Base-by-base conservation (phyloP, 257 asterid genomes). In the Ballota nigra region DNA sequence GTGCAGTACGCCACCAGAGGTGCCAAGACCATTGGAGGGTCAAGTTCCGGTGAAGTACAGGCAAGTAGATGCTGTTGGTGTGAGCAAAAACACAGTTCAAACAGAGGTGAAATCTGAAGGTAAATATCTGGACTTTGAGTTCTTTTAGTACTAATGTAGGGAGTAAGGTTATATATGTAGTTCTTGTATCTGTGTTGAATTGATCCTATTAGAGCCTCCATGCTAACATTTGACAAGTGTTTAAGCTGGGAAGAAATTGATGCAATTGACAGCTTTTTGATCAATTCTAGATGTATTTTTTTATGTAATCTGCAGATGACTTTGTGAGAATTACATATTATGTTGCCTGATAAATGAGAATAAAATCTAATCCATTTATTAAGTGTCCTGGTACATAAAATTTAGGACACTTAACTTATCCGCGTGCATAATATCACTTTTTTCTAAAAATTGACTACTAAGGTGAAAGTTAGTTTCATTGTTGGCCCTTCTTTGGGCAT, bases 41-140 rank as follows among this genome's bases (percentile, higher is more conserved):
- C 92, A 83, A 66, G 69, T 41, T 16, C 83, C 87, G 15, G 73
- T 26, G 31, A 88, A 81, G 61, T 70, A 66, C 13, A 89, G 88
- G 55, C 81, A 68, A 23, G 75, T 75, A 19, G 85, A 80, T 22
- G 45, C 83, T 0, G 65, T 75, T 18, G 87, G 81, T 59, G 69
- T 66, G 55, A 79, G 91, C 72, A 83, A 80, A 71, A 83, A 69
- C 67, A 45, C 71, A 19, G 83, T 78, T 47, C 87, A 85, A 60
- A 72, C 76, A 67, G 86, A 82, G 38, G 64, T 77, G 85, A 83
- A 83, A 66, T 52, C 96, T 62, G 96, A 84, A 66, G 97, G 97
- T 83, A 90, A 88, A 85, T 90, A 75, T 83, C 85, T 90, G 59
- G 97, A 90, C 78, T 90, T 90, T 43, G 97, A 88, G 90, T 90